phyloP scores from a whole-genome alignment of 2,329 filamentous ascomycete species.

The Graphium sp. region DNA sequence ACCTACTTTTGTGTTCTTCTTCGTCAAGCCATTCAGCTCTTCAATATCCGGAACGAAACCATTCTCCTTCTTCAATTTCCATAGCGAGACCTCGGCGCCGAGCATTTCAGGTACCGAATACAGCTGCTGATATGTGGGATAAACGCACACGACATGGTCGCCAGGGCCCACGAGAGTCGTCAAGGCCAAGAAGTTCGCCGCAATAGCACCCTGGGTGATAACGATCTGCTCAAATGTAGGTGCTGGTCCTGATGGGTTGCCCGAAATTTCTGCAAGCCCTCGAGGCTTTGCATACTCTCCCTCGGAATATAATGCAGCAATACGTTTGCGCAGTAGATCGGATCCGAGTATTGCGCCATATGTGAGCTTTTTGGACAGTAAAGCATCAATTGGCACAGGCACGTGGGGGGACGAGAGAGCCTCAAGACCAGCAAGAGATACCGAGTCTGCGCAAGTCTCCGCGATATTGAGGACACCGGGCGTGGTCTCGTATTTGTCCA shows the following conservation, averaged over 20 bases:
- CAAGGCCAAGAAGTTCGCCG: constrained; percentile 68
- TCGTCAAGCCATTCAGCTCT: constrained; percentile 48
- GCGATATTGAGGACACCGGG: constrained; percentile 51
- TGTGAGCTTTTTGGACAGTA: constrained; percentile 40
- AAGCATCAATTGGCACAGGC: constrained; percentile 21
- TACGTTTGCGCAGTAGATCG: constrained; percentile 40
- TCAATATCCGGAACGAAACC: constrained; percentile 50
- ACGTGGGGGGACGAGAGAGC: constrained; percentile 34
- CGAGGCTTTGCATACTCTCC: too few relatives aligned
- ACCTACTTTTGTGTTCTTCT: constrained; percentile 49
- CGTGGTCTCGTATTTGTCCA: constrained; percentile 41
- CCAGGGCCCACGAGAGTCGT: constrained; percentile 55
- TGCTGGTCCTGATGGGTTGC: too few relatives aligned
- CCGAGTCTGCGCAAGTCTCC: constrained; percentile 61
- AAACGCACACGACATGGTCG: constrained; percentile 75
- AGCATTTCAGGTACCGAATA: constrained; percentile 59
- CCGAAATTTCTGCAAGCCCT: constrained; percentile 22
- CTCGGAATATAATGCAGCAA: constrained; percentile 51
- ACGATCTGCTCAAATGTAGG: constrained; percentile 62
- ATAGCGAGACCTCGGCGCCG: constrained; percentile 62
- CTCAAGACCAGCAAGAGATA: constrained; percentile 53
- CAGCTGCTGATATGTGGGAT: constrained; percentile 76
- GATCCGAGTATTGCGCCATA: constrained; percentile 63
- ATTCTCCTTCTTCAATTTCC: constrained; percentile 49
- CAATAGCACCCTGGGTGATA: constrained; percentile 65